phyloP scores from a whole-genome alignment of 2,329 filamentous ascomycete species.

The Sclerotinia borealis region DNA sequence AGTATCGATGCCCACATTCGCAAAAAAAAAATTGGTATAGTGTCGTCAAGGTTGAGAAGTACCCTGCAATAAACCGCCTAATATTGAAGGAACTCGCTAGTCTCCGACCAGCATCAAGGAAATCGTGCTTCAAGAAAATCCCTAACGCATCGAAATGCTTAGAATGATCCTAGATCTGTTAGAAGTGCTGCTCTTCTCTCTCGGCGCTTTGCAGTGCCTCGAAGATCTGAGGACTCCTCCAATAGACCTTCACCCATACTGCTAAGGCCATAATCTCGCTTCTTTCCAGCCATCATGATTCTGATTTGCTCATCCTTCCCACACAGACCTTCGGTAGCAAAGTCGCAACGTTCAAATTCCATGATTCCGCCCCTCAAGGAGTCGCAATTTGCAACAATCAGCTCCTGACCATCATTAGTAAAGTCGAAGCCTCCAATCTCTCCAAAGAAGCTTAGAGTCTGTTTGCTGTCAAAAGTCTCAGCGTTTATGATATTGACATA shows the following conservation, averaged over 20 bases:
- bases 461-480: conserved; percentile 55
- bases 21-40: too few relatives aligned
- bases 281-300: background rate
- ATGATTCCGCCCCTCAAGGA: conserved; percentile 53
- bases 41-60: too few relatives aligned
- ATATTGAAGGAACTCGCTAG: too few relatives aligned
- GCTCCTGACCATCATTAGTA: conserved; percentile 57
- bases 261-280: background rate
- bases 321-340: conserved; percentile 18
- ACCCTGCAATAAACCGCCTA: too few relatives aligned
- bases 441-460: conserved; percentile 69
- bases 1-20: too few relatives aligned
- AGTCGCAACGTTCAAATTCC: conserved; percentile 31
- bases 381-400: conserved; percentile 66
- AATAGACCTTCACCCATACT: background rate
- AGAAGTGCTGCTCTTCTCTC: conserved; percentile 3
- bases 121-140: too few relatives aligned
- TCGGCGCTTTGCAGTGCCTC: conserved; percentile 9
- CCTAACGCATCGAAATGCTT: background rate
- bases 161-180: background rate
- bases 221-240: background rate
- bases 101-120: too few relatives aligned
- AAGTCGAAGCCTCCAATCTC: conserved; percentile 66
- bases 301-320: conserved; percentile 2
- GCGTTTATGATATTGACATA: conserved; percentile 66